phyloP scores from a whole-genome alignment of 805 yeast species.

The Zygosaccharomyces lentus region DNA sequence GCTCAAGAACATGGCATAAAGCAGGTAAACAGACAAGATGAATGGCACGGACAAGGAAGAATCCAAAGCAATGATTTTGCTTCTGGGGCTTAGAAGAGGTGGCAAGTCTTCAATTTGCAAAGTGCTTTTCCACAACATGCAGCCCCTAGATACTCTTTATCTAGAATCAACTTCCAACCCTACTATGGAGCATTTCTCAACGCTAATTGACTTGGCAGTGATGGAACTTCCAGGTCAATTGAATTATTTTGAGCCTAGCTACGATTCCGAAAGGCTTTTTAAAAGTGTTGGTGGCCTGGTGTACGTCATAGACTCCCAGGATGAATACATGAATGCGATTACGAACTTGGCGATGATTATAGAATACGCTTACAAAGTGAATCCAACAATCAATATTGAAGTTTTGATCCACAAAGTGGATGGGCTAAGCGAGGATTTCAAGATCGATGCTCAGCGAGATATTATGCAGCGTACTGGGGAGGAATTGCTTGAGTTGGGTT shows the following conservation, averaged over 20 bases:
- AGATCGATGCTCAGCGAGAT: constrained; percentile 92
- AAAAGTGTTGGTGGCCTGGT: constrained; percentile 84
- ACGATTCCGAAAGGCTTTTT: constrained; percentile 73
- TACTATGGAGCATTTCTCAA: constrained; percentile 74
- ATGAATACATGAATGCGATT: constrained; percentile 87
- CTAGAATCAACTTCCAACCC: constrained; percentile 88
- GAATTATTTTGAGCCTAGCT: constrained; percentile 79
- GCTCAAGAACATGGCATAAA: not conserved
- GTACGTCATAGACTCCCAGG: constrained; percentile 92
- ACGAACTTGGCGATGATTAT: constrained; percentile 85
- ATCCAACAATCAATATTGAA: constrained; percentile 83
- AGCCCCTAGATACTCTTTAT: constrained; percentile 87
- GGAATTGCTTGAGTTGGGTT: constrained; percentile 81
- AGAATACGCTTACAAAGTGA: constrained; percentile 78
- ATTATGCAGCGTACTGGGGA: constrained; percentile 95
- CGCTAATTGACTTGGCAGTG: constrained; percentile 79
- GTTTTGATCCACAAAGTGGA: constrained; percentile 94
- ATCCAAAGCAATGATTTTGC: constrained; percentile 71
- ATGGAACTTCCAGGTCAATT: constrained; percentile 95
- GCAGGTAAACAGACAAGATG: not conserved
- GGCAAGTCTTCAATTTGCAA: constrained; percentile 96
- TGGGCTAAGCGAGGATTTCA: constrained; percentile 88
- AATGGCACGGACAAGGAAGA: constrained; percentile 31
- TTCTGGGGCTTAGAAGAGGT: constrained; percentile 85
- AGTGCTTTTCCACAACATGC: constrained; percentile 95